Evolutionary conservation across 345 rosid species (phyloP).

Genomic region (Triadica sebifera): DNA sequence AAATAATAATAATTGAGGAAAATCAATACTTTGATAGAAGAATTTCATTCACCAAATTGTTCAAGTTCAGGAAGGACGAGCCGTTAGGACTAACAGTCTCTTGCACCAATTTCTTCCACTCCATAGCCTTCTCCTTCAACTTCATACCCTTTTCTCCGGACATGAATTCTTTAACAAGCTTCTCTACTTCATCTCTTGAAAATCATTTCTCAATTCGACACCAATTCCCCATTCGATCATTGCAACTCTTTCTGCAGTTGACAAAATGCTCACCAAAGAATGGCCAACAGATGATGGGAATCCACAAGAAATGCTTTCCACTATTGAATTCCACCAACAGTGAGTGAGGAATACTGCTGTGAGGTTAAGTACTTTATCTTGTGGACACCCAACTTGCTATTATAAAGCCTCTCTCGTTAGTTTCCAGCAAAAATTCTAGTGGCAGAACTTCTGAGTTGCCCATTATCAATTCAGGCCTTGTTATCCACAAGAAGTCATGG

Average conservation of each 20-base stretch:
- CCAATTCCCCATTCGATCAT: slow-evolving; percentile 15
- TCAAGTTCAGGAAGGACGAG: slow-evolving; percentile 9
- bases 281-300: slow-evolving; percentile 6
- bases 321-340: slow-evolving; percentile 10
- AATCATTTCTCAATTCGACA: background rate
- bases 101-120: slow-evolving; percentile 12
- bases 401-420: slow-evolving; percentile 10
- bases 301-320: slow-evolving; percentile 9
- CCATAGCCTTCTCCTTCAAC: background rate
- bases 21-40: slow-evolving; percentile 9
- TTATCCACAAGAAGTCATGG: slow-evolving; percentile 15
- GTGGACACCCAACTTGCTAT: slow-evolving; percentile 22
- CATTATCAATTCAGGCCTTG: slow-evolving; percentile 16
- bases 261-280: slow-evolving; percentile 17
- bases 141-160: background rate
- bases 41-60: slow-evolving; percentile 9
- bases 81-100: slow-evolving; percentile 2
- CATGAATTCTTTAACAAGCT: slow-evolving; percentile 10
- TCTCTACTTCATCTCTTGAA: slow-evolving; percentile 13
- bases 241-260: slow-evolving; percentile 14
- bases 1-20: too few relatives aligned
- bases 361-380: slow-evolving; percentile 8
- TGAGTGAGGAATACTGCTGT: slow-evolving; percentile 1
- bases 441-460: slow-evolving; percentile 15
- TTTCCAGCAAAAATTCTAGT: slow-evolving; percentile 2